Conservation (phyloP, 495 filamentous ascomycete species). For the Elasticomyces elasticus region DNA sequence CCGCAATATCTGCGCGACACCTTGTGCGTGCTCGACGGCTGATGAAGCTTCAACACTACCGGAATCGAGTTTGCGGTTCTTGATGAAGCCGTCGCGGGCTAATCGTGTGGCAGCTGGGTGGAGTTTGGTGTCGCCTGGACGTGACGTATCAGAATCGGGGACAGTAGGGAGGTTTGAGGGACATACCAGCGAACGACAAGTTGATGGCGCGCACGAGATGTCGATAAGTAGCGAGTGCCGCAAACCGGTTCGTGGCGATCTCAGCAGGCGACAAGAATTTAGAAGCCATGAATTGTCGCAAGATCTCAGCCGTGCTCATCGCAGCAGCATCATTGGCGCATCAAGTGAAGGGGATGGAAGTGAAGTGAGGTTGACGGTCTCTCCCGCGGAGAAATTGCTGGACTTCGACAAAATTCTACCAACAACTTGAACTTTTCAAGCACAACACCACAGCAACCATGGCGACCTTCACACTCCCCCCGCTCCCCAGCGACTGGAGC, state of each 20-base stretch:
- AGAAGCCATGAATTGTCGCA: constrained; percentile 2
- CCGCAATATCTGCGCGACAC: constrained; percentile 68
- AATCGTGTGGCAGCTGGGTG: constrained; percentile 58
- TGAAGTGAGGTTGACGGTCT: too few relatives aligned
- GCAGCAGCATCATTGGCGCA: neutral
- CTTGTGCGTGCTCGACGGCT: constrained; percentile 65
- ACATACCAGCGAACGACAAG: constrained; percentile 70
- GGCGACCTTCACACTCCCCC: too few relatives aligned
- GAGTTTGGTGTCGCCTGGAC: constrained; percentile 50
- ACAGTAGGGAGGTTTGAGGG: neutral
- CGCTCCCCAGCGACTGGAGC: constrained; percentile 73
- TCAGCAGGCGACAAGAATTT: constrained; percentile 7
- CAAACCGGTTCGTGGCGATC: constrained; percentile 5
- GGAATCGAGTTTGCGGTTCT: constrained; percentile 47
- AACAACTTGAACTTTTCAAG: too few relatives aligned
- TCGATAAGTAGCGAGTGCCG: constrained; percentile 60
- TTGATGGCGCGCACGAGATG: constrained; percentile 70
- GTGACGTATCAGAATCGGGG: neutral
- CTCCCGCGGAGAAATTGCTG: too few relatives aligned
- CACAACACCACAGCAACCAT: too few relatives aligned
- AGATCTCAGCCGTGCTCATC: neutral
- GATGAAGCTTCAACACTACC: constrained; percentile 40
- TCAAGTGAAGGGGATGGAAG: too few relatives aligned
- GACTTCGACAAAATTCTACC: too few relatives aligned
- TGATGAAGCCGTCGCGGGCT: constrained; percentile 61